These are phyloP conservation scores for Verticillium tricorpus DNA, from an alignment of 2,329 filamentous ascomycete genomes.

Conservation along the genomic window DNA sequence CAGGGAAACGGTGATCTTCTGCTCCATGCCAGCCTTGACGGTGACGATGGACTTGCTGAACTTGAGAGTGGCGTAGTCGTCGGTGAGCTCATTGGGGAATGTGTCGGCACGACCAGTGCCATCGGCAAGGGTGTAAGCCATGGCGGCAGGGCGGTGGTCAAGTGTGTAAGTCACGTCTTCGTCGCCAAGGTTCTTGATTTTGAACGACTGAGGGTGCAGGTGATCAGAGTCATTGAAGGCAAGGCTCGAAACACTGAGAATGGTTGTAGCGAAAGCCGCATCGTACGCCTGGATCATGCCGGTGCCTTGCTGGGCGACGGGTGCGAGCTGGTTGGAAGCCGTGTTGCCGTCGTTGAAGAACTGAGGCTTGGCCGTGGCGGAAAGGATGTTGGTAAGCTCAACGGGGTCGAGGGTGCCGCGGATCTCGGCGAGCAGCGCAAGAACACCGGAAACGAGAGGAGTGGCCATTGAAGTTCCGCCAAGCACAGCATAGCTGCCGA, in stretches of 20 bases:
- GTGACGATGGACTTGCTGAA: conserved; percentile 38
- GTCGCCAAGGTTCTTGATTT: conserved; percentile 48
- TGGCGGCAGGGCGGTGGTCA: conserved; percentile 43
- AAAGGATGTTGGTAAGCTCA: conserved; percentile 43
- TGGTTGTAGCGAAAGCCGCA: conserved; percentile 48
- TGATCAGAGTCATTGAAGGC: conserved; percentile 62
- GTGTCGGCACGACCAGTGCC: conserved; percentile 27
- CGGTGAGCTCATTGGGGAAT: conserved; percentile 41
- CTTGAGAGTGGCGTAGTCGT: conserved; percentile 35
- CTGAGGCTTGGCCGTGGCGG: conserved; percentile 43
- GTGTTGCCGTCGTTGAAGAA: conserved; percentile 39
- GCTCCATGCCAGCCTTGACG: conserved; percentile 34
- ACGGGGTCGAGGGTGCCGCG: conserved; percentile 47
- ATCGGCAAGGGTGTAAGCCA: conserved; percentile 47
- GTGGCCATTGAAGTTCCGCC: conserved; percentile 59
- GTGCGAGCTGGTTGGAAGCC: conserved; percentile 38
- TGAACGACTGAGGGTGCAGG: conserved; percentile 46
- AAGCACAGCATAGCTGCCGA: conserved; percentile 45
- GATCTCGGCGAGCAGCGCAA: conserved; percentile 48
- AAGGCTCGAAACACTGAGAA: conserved; percentile 52
- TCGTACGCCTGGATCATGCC: conserved; percentile 58
- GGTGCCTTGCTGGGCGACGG: conserved; percentile 56
- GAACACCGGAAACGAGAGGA: conserved; percentile 49
- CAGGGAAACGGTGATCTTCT: conserved; percentile 40
- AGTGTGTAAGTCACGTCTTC: conserved; percentile 47